Conservation (phyloP, 306 rosid genomes). For the Vachellia collinsii region DNA sequence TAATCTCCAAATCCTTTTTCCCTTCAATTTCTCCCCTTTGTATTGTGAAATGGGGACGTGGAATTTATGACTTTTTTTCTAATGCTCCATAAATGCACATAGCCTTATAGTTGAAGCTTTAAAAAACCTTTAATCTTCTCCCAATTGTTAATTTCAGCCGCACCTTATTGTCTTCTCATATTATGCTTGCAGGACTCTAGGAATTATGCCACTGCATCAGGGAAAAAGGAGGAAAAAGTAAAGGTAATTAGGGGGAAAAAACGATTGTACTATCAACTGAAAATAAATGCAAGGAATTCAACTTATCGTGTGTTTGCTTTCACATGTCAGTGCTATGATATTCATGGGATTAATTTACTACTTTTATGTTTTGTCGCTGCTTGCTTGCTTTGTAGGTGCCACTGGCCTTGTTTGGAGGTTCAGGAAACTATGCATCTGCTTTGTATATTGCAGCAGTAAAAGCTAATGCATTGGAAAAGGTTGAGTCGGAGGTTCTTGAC, state of each 20-base stretch:
- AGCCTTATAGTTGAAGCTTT: constrained; percentile 10
- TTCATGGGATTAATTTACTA: constrained; percentile 10
- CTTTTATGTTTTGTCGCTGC: constrained; percentile 9
- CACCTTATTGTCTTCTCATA: constrained; percentile 8
- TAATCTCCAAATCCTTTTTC: background rate
- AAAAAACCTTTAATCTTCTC: constrained; percentile 18
- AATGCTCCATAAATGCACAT: background rate
- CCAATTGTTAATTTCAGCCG: background rate
- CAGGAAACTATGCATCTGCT: constrained; percentile 96
- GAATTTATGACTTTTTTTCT: background rate
- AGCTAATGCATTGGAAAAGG: constrained; percentile 68
- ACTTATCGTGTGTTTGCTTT: background rate
- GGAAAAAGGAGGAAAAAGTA: constrained; percentile 53
- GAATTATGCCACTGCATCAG: constrained; percentile 60
- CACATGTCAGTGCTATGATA: constrained; percentile 10
- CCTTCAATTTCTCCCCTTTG: background rate
- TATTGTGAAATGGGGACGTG: background rate
- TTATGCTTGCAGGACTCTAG: constrained; percentile 66
- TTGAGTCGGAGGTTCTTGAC: constrained; percentile 71
- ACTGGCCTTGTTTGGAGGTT: constrained; percentile 80
- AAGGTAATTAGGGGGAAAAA: constrained; percentile 53
- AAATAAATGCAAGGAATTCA: constrained; percentile 8
- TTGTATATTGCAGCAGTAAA: constrained; percentile 80
- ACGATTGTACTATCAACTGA: background rate
- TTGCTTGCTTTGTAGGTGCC: constrained; percentile 64